Evolutionary conservation across 176 grass and related monocot genomes (phyloP).

Genomic region (Musa acuminata): DNA sequence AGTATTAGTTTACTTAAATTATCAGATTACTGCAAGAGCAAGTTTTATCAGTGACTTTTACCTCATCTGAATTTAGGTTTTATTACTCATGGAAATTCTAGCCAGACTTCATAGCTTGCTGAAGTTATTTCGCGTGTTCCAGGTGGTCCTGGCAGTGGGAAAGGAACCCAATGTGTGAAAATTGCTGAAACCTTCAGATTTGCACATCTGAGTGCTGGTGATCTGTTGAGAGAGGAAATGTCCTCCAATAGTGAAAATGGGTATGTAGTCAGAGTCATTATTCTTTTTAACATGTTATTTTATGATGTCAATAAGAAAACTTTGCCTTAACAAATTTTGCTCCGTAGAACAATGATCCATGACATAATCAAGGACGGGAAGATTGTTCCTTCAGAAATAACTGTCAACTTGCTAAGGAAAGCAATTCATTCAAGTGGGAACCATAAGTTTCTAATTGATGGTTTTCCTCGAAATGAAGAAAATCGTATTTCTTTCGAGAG

Average conservation of each 20-base stretch:
- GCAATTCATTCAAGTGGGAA: constrained; percentile 48
- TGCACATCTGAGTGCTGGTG: constrained; percentile 74
- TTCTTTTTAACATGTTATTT: no score
- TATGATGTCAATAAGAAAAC: background rate
- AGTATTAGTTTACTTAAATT: background rate
- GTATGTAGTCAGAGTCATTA: constrained; percentile 30
- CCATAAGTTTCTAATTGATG: constrained; percentile 77
- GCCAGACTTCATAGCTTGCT: background rate
- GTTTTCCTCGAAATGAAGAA: constrained; percentile 86
- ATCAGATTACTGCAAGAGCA: background rate
- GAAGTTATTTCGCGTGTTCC: background rate
- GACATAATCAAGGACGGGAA: constrained; percentile 80
- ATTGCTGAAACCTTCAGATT: constrained; percentile 77
- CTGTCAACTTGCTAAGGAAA: constrained; percentile 61
- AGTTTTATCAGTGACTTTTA: background rate
- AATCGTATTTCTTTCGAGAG: constrained; percentile 87
- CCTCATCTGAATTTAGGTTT: background rate
- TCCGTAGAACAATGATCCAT: constrained; percentile 46
- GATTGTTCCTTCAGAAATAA: constrained; percentile 93
- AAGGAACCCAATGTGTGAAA: constrained; percentile 86
- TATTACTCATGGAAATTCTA: background rate
- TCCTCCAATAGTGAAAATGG: constrained; percentile 53
- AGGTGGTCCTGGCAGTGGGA: constrained; percentile 93
- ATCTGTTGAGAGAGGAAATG: constrained; percentile 78
- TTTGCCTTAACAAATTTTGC: background rate